A percentile compares a stretch with the other conserved stretches of the same genome.
Evolutionary conservation across 305 asterid genomes (phyloP).

Genomic region (Stenogyne calaminthoides): DNA sequence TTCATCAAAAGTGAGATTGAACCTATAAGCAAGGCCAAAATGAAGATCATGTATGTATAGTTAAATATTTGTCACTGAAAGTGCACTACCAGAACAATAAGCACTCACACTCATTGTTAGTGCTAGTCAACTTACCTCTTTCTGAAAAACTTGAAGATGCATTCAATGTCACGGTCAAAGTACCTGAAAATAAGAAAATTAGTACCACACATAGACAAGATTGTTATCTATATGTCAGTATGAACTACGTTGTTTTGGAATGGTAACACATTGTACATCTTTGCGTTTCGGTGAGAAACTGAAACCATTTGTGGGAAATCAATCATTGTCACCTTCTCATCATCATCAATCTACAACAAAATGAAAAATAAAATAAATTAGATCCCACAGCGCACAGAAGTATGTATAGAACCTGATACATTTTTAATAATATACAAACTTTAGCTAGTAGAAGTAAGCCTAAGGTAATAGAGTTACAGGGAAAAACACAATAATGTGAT

Average conservation of each 20-base stretch:
- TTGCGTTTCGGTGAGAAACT: slow-evolving; percentile 85
- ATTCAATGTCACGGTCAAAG: slow-evolving; percentile 87
- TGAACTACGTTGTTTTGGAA: not conserved
- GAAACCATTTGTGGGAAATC: slow-evolving; percentile 99
- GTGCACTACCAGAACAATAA: slow-evolving; percentile 6
- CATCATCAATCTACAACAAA: slow-evolving; percentile 68
- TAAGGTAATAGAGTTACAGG: slow-evolving; percentile 7
- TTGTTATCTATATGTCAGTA: not conserved
- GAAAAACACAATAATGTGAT: too few relatives aligned
- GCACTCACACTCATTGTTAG: not conserved
- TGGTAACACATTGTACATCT: slow-evolving; percentile 57
- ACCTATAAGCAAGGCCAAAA: slow-evolving; percentile 45
- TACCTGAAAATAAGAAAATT: slow-evolving; percentile 56
- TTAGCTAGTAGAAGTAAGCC: not conserved
- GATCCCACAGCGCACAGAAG: slow-evolving; percentile 21
- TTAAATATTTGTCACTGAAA: not conserved
- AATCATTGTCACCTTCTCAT: slow-evolving; percentile 91
- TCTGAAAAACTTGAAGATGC: slow-evolving; percentile 86
- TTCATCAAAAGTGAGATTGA: slow-evolving; percentile 60
- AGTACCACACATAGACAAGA: slow-evolving; percentile 5
- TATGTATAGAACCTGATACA: not conserved
- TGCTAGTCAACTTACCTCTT: slow-evolving; percentile 60
- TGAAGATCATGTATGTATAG: slow-evolving; percentile 20
- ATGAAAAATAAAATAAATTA: slow-evolving; percentile 7
- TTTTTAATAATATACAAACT: not conserved